phyloP scores from a whole-genome alignment of 441 rosid species.

The Euphorbia schlechtendalii region DNA sequence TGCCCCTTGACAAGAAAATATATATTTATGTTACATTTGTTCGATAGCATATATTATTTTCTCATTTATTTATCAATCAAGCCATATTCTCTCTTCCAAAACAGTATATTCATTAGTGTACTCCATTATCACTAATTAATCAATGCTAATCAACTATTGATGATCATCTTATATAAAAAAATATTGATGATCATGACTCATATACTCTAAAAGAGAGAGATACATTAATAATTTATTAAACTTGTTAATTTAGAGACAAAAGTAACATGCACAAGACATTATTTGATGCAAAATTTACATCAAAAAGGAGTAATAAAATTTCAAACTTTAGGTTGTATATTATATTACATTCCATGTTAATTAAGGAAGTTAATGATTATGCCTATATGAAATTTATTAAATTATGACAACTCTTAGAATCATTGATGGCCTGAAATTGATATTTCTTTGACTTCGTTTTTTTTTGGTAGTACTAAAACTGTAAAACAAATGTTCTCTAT shows the following conservation, averaged over 20 bases:
- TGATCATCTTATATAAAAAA: too few species aligned
- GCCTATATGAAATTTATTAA: slow-evolving; percentile 4
- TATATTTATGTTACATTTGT: too few species aligned
- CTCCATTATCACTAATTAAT: background rate
- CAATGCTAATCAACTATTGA: background rate
- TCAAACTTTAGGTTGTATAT: slow-evolving; percentile 3
- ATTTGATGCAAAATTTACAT: background rate
- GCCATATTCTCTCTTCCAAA: too few species aligned
- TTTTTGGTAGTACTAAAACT: background rate
- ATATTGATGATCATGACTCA: background rate
- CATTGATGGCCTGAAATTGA: slow-evolving; percentile 13
- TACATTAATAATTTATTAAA: background rate
- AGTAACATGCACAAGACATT: slow-evolving; percentile 7
- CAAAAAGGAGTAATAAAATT: background rate
- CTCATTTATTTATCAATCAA: too few species aligned
- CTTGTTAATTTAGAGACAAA: background rate
- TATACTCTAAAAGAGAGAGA: background rate
- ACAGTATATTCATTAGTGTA: too few species aligned
- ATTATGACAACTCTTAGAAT: slow-evolving; percentile 11
- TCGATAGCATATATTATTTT: too few species aligned
- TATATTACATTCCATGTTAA: slow-evolving; percentile 8
- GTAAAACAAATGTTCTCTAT: background rate
- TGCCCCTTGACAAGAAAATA: too few species aligned
- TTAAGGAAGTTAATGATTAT: slow-evolving; percentile 18
- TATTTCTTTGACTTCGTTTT: background rate